These are phyloP conservation scores for Sphaceloma murrayae DNA, from an alignment of 2,329 filamentous ascomycete genomes.

Conservation along the genomic window DNA sequence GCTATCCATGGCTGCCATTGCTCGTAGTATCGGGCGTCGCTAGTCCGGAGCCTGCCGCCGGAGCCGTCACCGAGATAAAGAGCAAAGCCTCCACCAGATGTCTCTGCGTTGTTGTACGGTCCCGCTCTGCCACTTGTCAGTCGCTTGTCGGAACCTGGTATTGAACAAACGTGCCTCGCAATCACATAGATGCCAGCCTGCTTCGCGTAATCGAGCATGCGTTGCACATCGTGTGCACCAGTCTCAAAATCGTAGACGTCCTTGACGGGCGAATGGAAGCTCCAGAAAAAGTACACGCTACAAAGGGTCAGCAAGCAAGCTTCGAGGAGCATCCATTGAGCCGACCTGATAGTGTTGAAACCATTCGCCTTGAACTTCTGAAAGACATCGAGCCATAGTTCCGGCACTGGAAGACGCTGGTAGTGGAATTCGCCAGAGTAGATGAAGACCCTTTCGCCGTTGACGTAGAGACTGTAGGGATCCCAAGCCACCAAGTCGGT, in stretches of 20 bases:
- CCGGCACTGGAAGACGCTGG: conserved; percentile 42
- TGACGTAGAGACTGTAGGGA: conserved; percentile 44
- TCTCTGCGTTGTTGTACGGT: conserved; percentile 55
- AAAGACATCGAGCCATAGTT: conserved; percentile 43
- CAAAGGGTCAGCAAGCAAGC: conserved; percentile 16
- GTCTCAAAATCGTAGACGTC: conserved; percentile 40
- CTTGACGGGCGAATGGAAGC: conserved; percentile 22
- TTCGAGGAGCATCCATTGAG: neutral
- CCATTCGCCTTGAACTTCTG: conserved; percentile 45
- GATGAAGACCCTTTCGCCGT: conserved; percentile 43
- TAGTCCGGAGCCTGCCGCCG: conserved; percentile 46
- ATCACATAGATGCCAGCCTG: conserved; percentile 48
- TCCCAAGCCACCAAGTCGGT: conserved; percentile 45
- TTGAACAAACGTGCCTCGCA: conserved; percentile 23
- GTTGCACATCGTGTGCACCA: conserved; percentile 45
- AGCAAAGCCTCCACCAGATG: conserved; percentile 51
- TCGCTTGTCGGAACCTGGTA: neutral
- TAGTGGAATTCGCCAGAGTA: conserved; percentile 48
- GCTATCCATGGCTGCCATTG: conserved; percentile 44
- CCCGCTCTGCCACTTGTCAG: conserved; percentile 38
- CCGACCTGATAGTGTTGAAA: conserved; percentile 35
- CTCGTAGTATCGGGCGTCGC: conserved; percentile 36
- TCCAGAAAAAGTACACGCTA: conserved; percentile 25
- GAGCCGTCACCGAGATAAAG: conserved; percentile 52
- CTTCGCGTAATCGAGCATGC: conserved; percentile 45